Conservation (phyloP, 495 filamentous ascomycete species). For the Penicillium chermesinum region DNA sequence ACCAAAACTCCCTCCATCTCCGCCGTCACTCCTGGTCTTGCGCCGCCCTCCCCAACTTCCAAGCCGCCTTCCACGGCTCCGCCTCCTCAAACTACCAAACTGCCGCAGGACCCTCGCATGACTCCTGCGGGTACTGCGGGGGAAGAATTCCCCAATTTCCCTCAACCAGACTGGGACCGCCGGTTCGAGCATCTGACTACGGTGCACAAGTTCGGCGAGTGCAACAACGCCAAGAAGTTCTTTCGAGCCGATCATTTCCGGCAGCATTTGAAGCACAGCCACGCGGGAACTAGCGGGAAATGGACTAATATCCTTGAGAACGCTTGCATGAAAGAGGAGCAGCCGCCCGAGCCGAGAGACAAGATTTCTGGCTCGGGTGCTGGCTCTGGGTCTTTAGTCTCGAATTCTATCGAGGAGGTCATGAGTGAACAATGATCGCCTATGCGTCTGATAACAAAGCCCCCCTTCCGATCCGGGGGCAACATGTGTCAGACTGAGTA, state of each 20-base stretch:
- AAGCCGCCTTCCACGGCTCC: constrained; percentile 83
- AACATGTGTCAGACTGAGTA: too few species aligned
- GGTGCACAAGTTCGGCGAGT: constrained; percentile 95
- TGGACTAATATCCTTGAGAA: constrained; percentile 99
- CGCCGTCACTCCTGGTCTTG: constrained; percentile 98
- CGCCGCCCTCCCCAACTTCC: constrained; percentile 69
- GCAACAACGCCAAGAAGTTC: constrained; percentile 98
- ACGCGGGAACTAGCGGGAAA: constrained; percentile 93
- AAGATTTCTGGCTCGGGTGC: background rate
- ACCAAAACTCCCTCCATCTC: constrained; percentile 94
- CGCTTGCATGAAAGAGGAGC: constrained; percentile 94
- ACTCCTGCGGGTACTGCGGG: constrained; percentile 96
- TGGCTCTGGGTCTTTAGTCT: constrained; percentile 22
- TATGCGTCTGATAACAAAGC: background rate
- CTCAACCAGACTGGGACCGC: constrained; percentile 72
- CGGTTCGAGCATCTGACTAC: constrained; percentile 81
- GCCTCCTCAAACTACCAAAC: constrained; percentile 35
- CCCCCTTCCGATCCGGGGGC: background rate
- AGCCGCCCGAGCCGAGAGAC: constrained; percentile 39
- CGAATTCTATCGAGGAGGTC: constrained; percentile 37
- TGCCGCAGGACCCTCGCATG: constrained; percentile 42
- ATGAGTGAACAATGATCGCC: constrained; percentile 10
- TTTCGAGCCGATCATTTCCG: constrained; percentile 97
- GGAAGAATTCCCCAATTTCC: constrained; percentile 76
- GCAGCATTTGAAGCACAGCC: constrained; percentile 97